phyloP scores from a whole-genome alignment of 2,329 filamentous ascomycete species.

The Drechmeria coniospora region DNA sequence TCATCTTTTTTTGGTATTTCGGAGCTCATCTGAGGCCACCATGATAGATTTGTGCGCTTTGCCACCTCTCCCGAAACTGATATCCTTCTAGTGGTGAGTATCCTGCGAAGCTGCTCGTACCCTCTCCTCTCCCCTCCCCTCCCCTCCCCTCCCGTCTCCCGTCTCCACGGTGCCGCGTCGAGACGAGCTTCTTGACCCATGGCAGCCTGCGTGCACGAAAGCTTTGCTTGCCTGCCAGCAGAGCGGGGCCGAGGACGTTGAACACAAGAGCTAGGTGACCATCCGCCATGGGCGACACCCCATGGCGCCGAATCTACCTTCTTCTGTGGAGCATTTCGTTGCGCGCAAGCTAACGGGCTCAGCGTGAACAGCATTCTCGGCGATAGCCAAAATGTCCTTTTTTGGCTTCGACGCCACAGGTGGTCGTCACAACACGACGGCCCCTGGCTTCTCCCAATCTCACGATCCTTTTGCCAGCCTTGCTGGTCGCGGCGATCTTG shows the following conservation, averaged over 20 bases:
- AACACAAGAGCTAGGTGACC: too few species aligned
- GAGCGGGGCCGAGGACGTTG: too few species aligned
- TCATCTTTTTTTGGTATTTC: slow-evolving; percentile 7
- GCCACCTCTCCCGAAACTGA: slow-evolving; percentile 15
- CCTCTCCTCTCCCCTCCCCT: background rate
- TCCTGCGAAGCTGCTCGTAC: background rate
- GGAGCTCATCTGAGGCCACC: slow-evolving; percentile 16
- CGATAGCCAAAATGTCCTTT: slow-evolving; percentile 73
- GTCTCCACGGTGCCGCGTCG: too few species aligned
- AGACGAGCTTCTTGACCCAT: too few species aligned
- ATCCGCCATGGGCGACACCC: too few species aligned
- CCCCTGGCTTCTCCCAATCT: slow-evolving; percentile 67
- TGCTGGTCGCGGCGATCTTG: slow-evolving; percentile 46
- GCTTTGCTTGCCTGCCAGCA: too few species aligned
- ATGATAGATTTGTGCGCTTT: slow-evolving; percentile 25
- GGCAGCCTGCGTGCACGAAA: too few species aligned
- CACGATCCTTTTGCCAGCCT: slow-evolving; percentile 82
- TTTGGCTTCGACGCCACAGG: slow-evolving; percentile 66
- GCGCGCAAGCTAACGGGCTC: too few species aligned
- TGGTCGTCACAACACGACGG: slow-evolving; percentile 46
- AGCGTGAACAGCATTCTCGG: too few species aligned
- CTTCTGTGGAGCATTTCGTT: too few species aligned
- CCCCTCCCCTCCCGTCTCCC: background rate
- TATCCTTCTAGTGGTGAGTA: slow-evolving; percentile 26
- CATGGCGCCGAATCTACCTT: too few species aligned